Base-by-base conservation (phyloP, 441 rosid species). In the Breynia disticha region DNA sequence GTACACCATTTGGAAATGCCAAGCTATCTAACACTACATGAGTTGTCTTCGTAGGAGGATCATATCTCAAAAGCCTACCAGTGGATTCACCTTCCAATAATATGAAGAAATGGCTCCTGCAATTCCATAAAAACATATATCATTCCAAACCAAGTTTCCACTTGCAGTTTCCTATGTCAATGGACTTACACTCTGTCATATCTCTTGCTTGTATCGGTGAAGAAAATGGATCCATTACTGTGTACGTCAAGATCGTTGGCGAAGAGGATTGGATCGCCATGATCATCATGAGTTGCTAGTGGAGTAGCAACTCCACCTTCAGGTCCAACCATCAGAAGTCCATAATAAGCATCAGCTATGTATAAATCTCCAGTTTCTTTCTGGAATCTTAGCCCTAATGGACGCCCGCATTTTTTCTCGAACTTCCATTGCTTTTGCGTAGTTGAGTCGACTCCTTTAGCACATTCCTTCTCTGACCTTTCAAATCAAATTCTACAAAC, bases 1-100 rank as follows among this genome's bases (percentile, higher is more conserved):
- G 97, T 4, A 88, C 74, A 35, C 98, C 98, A 72, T 88, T 91
- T 15, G 97, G 98, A 60, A 91, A 91, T 58, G 95, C 95, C 77
- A 91, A 68, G 35, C 91, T 95, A 62, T 82, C 86, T 48, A 86
- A 60, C 52, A 91, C 86, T 48, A 81, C 48, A 59, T 91, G 95
- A 61, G 95, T 82, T 51, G 79, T 73, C 62, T 74, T 72, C 4
- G 97, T 82, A 6, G 85, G 76, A 61, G 91, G 90, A 64, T 91
- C 95, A 74, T 81, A 91, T 66, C 97, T 79, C 6, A 91, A 81
- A 65, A 91, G 77, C 81, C 97, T 81, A 1, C 98, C 95, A 0
- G 95, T 86, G 59, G 95, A 69, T 79, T 91, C 97, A 67, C 98
- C 98, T 77, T 91, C 98, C 59, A 88, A 69, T 64, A 91, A 47